phyloP scores from a whole-genome alignment of 1,139 yeast species.

The Taiozyma sp. region DNA sequence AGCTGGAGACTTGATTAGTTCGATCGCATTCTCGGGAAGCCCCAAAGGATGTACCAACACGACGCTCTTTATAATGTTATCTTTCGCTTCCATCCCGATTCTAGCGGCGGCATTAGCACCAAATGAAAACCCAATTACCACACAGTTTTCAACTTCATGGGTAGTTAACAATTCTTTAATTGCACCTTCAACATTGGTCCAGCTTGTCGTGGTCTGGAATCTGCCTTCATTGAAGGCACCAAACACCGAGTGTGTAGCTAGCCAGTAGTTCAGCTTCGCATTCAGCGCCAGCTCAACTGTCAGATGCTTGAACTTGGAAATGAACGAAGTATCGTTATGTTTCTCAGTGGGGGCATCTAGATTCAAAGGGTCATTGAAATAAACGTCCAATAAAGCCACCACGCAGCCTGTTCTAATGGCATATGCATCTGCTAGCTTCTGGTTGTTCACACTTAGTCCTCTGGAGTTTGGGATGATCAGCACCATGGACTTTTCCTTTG shows the following conservation, averaged over 20 bases:
- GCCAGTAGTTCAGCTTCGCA: constrained; percentile 33
- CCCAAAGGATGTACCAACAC: constrained; percentile 31
- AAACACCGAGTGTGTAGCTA: constrained; percentile 31
- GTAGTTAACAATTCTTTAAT: constrained; percentile 29
- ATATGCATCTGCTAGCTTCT: constrained; percentile 22
- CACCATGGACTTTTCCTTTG: constrained; percentile 24
- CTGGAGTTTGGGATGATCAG: constrained; percentile 20
- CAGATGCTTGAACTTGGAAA: constrained; percentile 26
- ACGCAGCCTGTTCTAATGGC: constrained; percentile 23
- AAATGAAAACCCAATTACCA: constrained; percentile 34
- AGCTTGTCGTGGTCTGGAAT: constrained; percentile 23
- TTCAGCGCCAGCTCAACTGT: constrained; percentile 30
- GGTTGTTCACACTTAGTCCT: constrained; percentile 18
- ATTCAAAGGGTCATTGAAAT: constrained; percentile 17
- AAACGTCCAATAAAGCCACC: constrained; percentile 18
- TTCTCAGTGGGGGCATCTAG: constrained; percentile 8
- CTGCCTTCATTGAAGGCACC: constrained; percentile 12
- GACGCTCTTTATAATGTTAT: constrained; percentile 27
- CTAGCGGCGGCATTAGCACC: constrained; percentile 32
- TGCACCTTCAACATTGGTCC: constrained; percentile 25
- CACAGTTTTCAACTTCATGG: constrained; percentile 28
- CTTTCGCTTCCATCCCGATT: constrained; percentile 16
- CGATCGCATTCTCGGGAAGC: constrained; percentile 26
- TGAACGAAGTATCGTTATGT: constrained; percentile 16
- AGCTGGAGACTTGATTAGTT: constrained; percentile 24